Evolutionary conservation across 805 yeast species (phyloP).

Genomic region (Tetrapisispora arboricola): DNA sequence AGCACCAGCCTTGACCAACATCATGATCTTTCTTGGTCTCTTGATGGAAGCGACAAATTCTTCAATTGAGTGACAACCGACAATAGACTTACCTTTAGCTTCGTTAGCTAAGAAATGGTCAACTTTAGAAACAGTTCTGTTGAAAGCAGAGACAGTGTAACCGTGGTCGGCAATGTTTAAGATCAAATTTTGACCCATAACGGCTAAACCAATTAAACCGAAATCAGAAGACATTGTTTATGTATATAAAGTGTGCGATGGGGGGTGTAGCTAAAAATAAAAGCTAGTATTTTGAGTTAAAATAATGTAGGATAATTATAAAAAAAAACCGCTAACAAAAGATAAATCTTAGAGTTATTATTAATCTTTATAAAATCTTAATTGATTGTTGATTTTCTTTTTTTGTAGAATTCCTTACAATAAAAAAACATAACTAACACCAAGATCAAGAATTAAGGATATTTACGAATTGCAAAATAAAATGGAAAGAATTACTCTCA

Average conservation of each 20-base stretch:
- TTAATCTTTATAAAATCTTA: no score
- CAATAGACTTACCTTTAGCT: constrained; percentile 94
- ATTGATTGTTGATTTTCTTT: no score
- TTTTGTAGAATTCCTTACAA: no score
- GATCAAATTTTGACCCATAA: constrained; percentile 98
- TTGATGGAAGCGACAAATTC: constrained; percentile 83
- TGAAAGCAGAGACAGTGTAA: constrained; percentile 93
- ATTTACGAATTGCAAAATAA: no score
- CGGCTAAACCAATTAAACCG: constrained; percentile 99
- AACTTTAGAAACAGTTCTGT: constrained; percentile 94
- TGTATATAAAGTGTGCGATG: background rate
- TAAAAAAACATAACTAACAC: no score
- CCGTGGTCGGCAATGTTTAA: constrained; percentile 98
- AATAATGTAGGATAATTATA: no score
- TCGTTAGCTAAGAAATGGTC: constrained; percentile 88
- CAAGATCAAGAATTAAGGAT: no score
- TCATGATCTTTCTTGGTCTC: constrained; percentile 92
- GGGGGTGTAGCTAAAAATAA: background rate
- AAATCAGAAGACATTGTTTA: constrained; percentile 52
- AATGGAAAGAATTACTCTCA: no score
- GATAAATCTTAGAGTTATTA: no score
- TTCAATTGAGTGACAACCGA: constrained; percentile 88
- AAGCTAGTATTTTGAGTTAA: background rate
- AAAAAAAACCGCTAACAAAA: no score
- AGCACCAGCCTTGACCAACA: constrained; percentile 91